A percentile compares a stretch with the other conserved stretches of the same genome.
These are phyloP conservation scores for Candida pseudofarinosa DNA, from an alignment of 805 yeast species.

Conservation along the genomic window DNA sequence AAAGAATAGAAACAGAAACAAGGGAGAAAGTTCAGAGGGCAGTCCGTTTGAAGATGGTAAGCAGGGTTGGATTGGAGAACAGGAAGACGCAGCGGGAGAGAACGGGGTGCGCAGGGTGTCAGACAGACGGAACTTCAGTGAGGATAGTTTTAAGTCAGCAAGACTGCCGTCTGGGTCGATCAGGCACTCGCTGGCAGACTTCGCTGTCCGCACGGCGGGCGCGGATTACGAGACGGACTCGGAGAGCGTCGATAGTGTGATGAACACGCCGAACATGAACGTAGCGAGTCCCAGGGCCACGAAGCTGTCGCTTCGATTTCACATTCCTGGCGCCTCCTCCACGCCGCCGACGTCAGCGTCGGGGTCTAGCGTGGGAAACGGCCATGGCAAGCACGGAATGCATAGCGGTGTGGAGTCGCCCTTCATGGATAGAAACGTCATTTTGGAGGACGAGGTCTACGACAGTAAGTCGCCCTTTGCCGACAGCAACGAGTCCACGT, in stretches of 20 bases:
- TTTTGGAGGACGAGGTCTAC: constrained; percentile 23
- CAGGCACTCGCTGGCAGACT: constrained; percentile 1
- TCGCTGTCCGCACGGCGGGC: neutral
- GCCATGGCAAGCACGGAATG: constrained; percentile 3
- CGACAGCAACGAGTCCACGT: constrained; percentile 5
- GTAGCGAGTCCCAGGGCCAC: constrained; percentile 8
- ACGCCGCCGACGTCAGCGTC: constrained; percentile 8
- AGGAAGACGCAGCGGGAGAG: neutral
- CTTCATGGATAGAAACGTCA: constrained; percentile 22
- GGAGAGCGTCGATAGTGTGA: constrained; percentile 13
- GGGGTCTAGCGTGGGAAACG: constrained; percentile 2
- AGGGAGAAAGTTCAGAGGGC: neutral
- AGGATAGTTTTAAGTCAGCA: constrained; percentile 15
- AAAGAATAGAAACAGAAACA: neutral
- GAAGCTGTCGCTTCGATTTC: constrained; percentile 28
- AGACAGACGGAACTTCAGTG: constrained; percentile 11
- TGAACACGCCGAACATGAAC: constrained; percentile 25
- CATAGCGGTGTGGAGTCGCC: constrained; percentile 21
- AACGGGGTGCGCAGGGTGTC: neutral
- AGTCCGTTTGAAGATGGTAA: constrained; percentile 6
- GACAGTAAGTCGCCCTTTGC: constrained; percentile 25
- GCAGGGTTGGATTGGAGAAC: neutral
- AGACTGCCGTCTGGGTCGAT: constrained; percentile 10
- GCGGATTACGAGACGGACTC: constrained; percentile 4
- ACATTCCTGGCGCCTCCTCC: constrained; percentile 21